Evolutionary conservation across 2,329 filamentous ascomycete genomes (phyloP).

Genomic region (Diaporthe eres): DNA sequence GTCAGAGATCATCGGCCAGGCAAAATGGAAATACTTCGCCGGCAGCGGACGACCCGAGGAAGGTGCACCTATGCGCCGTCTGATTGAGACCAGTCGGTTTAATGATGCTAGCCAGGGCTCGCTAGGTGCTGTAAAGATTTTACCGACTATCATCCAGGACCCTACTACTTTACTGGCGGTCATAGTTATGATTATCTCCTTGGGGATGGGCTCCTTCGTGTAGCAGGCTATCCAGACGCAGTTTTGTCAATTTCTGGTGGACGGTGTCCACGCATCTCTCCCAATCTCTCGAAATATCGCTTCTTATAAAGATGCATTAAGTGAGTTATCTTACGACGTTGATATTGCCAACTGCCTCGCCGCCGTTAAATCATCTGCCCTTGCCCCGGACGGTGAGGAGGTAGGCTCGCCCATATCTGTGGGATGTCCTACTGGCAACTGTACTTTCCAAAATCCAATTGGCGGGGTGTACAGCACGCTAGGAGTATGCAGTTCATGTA

Average conservation of each 20-base stretch:
- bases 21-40: neutral
- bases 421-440: neutral
- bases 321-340: too few species aligned
- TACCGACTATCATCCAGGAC: neutral
- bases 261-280: fast-evolving
- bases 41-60: neutral
- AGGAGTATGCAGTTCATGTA: neutral
- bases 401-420: neutral
- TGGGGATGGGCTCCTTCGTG: neutral
- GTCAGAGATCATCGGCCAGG: constrained; percentile 14
- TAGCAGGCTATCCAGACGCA: neutral
- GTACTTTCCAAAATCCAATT: neutral
- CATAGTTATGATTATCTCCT: neutral
- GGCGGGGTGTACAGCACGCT: neutral
- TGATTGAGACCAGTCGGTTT: neutral
- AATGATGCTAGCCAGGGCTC: neutral
- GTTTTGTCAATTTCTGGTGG: neutral
- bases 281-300: neutral
- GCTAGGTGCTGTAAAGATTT: neutral
- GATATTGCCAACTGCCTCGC: too few species aligned
- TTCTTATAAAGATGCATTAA: too few species aligned
- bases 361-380: too few species aligned
- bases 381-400: neutral
- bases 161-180: neutral
- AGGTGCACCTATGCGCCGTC: neutral